Evolutionary conservation across 768 basidiomycete genomes (phyloP), one percentile per base, ranked within the genome.

Genomic region (Tricholomella constricta): DNA sequence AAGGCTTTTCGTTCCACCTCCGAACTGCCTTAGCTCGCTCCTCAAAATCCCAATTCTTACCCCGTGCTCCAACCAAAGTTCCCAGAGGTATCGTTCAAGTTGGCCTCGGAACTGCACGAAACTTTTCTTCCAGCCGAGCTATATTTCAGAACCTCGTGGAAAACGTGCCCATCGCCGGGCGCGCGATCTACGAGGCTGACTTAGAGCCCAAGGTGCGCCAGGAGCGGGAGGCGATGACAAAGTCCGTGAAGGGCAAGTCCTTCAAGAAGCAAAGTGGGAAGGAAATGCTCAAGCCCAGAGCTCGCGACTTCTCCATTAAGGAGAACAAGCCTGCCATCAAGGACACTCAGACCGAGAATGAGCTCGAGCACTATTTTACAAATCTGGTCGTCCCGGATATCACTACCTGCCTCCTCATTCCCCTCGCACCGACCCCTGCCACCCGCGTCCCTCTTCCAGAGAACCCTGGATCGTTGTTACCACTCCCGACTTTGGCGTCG

Each of bases 81-180:
- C 82, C 82, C 7, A 68, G 80, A 17, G 70, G 70, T 43, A 69
- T 88, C 25, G 68, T 80, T 0, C 85, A 90, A 55, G 80, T 94
- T 19, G 92, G 92, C 4, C 75, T 94, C 2, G 88, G 89, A 32
- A 79, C 82, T 0, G 88, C 86, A 0, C 76, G 91, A 32, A 89
- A 84, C 61, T 94, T 94, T 67, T 84, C 84, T 20, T 81, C 84
- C 2, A 79, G 77, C 10, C 82, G 86, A 2, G 87, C 88, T 3
- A 78, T 92, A 38, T 92, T 93, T 74, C 85, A 91, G 65, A 85
- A 88, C 64, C 67, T 94, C 36, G 83, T 83, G 2, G 81, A 91
- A 65, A 91, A 91, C 61, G 84, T 90, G 0, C 91, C 92, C 6
- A 70, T 94, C n/a, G 78, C 83, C 1, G 81, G 80, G 8, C 80